A percentile compares a stretch with the other conserved stretches of the same genome.
phyloP scores from a whole-genome alignment of 192 early-diverging fungal species.

The Spizellomyces sp. region DNA sequence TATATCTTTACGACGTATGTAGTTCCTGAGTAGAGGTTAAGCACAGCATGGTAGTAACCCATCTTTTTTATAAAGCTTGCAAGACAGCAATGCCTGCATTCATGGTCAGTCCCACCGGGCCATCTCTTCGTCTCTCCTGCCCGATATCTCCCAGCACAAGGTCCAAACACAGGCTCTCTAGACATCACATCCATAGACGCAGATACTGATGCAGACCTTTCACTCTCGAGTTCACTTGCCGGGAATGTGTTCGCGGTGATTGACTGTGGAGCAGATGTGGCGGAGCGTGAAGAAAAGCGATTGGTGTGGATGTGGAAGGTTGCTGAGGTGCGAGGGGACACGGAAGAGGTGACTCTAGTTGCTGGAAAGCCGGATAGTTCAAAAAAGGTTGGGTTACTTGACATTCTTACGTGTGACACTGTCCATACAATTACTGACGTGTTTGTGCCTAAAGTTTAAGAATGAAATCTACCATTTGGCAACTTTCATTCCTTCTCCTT shows the following conservation, averaged over 20 bases:
- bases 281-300: conserved; percentile 4
- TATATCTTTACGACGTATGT: conserved; percentile 30
- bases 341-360: neutral
- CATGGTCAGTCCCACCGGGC: conserved; percentile 28
- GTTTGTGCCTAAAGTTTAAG: neutral
- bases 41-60: neutral
- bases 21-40: neutral
- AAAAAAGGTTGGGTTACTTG: neutral
- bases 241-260: conserved; percentile 21
- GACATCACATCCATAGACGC: too few relatives aligned
- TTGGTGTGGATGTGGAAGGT: conserved; percentile 25
- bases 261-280: conserved; percentile 14
- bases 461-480: neutral
- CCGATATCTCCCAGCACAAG: conserved; percentile 18
- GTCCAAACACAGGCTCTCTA: too few relatives aligned
- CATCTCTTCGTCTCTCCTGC: conserved; percentile 21
- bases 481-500: conserved; percentile 3
- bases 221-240: neutral
- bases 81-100: conserved; percentile 25
- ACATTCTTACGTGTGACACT: too few relatives aligned
- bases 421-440: too few relatives aligned
- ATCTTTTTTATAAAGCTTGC: conserved; percentile 1
- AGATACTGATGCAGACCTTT: too few relatives aligned
- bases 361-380: conserved; percentile 18
- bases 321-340: neutral